phyloP scores from a whole-genome alignment of 2,329 filamentous ascomycete genomes.

The Colletotrichum sp. region DNA sequence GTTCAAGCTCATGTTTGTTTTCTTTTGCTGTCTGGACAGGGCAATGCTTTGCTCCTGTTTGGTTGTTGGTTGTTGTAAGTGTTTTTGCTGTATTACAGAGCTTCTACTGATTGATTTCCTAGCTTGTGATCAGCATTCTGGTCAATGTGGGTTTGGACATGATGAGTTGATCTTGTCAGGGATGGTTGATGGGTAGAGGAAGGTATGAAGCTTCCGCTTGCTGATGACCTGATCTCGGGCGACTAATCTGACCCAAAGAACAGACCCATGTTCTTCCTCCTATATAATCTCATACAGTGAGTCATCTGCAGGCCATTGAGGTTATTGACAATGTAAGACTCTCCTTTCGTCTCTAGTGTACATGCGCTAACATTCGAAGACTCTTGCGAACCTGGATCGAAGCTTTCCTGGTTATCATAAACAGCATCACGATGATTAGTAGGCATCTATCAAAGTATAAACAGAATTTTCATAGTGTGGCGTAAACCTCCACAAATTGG shows the following conservation, averaged over 20 bases:
- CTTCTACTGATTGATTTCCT: too few relatives aligned
- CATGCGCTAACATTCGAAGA: not conserved
- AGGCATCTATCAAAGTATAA: not conserved
- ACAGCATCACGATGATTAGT: not conserved
- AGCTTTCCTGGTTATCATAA: not conserved
- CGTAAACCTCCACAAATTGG: too few relatives aligned
- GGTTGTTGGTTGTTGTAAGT: too few relatives aligned
- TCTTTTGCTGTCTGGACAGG: too few relatives aligned
- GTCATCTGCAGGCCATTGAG: not conserved
- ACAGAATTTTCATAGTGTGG: too few relatives aligned
- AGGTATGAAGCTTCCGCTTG: not conserved
- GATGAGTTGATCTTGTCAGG: not conserved
- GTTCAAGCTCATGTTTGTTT: too few relatives aligned
- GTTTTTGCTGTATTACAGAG: too few relatives aligned
- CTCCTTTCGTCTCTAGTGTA: not conserved
- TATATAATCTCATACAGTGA: not conserved
- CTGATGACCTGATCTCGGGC: rapidly evolving
- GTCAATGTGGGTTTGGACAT: too few relatives aligned
- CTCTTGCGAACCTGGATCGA: not conserved
- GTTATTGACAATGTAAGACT: not conserved
- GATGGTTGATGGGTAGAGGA: not conserved
- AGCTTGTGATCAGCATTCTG: too few relatives aligned
- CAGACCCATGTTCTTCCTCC: not conserved
- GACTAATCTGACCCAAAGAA: not conserved
- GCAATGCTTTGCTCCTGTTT: too few relatives aligned